Evolutionary conservation across 495 filamentous ascomycete genomes (phyloP), one percentile per base, ranked within the genome.

Genomic region (Clohesyomyces aquaticus): DNA sequence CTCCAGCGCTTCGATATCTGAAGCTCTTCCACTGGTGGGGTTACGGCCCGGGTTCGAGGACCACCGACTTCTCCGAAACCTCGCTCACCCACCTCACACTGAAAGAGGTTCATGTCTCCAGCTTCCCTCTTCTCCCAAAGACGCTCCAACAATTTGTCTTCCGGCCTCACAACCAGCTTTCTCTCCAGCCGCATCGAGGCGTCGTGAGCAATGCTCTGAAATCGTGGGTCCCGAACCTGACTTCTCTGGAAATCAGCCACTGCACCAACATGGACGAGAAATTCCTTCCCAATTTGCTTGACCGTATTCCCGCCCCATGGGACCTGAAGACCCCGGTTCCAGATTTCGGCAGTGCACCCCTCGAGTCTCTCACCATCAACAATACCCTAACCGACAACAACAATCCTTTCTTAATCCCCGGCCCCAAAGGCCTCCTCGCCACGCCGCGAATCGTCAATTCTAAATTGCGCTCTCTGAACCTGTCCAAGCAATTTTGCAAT

Each of bases 51-150:
- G 8, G 49, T 12, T 23, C n/a, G 14, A 41, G 22, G 16, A 28
- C 16, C 19, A 41, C 32, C 4, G 38, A 50, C 43, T 51, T 64
- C 42, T 42, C 22, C 25, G 1, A 11, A 26, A 12, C 29, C 22
- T 21, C 16, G 22, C 21, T 64, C 23, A 41, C 61, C 25, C 23
- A 45, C 25, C 19, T 64, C 52, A 42, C 51, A 10, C 61, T 65
- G 14, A 41, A 55, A 23, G 12, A 21, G n/a, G 29, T 58, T 23
- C 25, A 29, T 27, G 1, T 58, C 4, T 0, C 18, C 16, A 28
- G 6, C 9, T 65, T 65, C 28, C 61, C 61, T 1, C 28, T 27
- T 21, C 61, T 65, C 45, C 61, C 61, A n/a, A 3, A 32, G 16
- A 53, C 55, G 8, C 46, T 65, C 1, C 27, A 25, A 28, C 57